A percentile compares a stretch with the other conserved stretches of the same genome.
These are phyloP conservation scores for Colletotrichum gigasporum DNA, from an alignment of 2,329 filamentous ascomycete species.

Conservation along the genomic window DNA sequence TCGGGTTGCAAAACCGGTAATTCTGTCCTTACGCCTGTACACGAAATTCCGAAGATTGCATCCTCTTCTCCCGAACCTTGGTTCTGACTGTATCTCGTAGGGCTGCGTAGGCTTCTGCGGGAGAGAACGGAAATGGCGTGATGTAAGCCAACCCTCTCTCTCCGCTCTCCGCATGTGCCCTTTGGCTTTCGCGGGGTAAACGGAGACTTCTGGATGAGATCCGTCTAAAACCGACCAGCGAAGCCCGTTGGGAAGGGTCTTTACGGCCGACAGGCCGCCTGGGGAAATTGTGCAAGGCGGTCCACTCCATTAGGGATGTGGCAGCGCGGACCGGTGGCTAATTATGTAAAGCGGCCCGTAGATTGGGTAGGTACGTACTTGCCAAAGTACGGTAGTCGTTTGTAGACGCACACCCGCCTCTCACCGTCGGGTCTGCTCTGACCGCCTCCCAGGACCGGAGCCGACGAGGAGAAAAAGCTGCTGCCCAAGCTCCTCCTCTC, in stretches of 20 bases:
- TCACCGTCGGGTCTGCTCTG: background rate
- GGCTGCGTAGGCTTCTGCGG: background rate
- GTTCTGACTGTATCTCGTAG: background rate
- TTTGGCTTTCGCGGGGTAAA: background rate
- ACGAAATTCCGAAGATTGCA: too few relatives aligned
- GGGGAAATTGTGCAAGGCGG: slow-evolving; percentile 11
- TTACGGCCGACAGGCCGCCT: slow-evolving; percentile 3
- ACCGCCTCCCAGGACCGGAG: too few relatives aligned
- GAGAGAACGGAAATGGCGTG: background rate
- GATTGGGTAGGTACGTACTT: too few relatives aligned
- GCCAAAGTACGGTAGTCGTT: too few relatives aligned
- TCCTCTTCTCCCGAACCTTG: too few relatives aligned
- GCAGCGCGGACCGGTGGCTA: slow-evolving; percentile 9
- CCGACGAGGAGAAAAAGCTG: background rate
- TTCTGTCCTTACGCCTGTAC: background rate
- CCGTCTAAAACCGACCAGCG: too few relatives aligned
- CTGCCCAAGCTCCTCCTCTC: background rate
- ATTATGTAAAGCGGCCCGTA: background rate
- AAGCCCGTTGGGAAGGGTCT: too few relatives aligned
- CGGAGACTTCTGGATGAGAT: background rate
- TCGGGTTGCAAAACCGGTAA: slow-evolving; percentile 1
- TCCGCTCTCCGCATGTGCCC: background rate
- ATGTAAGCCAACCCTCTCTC: background rate
- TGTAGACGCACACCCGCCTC: background rate
- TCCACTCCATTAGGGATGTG: slow-evolving; percentile 5